Percentiles rank a stretch among this genome's conserved stretches.
Conservation (phyloP, 2,329 filamentous ascomycete genomes). For the Cladophialophora immunda region DNA sequence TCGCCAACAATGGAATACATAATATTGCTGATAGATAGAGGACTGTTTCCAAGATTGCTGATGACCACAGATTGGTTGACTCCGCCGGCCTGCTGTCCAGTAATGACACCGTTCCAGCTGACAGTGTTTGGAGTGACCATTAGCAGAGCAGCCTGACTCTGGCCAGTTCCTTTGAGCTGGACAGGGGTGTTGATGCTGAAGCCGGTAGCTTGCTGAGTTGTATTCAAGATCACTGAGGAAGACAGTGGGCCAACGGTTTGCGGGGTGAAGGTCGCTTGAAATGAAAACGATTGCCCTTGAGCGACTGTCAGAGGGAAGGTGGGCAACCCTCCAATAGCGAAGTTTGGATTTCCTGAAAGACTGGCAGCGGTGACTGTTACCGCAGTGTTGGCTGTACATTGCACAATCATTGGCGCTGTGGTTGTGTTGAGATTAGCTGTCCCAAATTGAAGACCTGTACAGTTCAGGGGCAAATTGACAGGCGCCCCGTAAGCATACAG, state of each 20-base stretch:
- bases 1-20: constrained; percentile 31
- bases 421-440: constrained; percentile 51
- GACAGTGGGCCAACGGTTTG: constrained; percentile 47
- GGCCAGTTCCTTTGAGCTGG: constrained; percentile 50
- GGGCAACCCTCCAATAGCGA: constrained; percentile 51
- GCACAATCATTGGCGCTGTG: constrained; percentile 40
- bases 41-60: constrained; percentile 50
- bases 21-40: constrained; percentile 46
- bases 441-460: constrained; percentile 53
- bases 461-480: constrained; percentile 53
- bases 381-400: constrained; percentile 42
- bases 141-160: constrained; percentile 50
- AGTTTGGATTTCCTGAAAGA: constrained; percentile 46
- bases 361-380: constrained; percentile 43
- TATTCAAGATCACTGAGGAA: constrained; percentile 50
- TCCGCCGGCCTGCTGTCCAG: constrained; percentile 45
- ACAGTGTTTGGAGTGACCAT: constrained; percentile 49
- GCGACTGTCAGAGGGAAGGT: constrained; percentile 45
- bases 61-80: constrained; percentile 47
- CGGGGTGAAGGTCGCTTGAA: constrained; percentile 54
- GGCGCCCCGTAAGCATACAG: constrained; percentile 48
- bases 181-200: constrained; percentile 51
- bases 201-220: constrained; percentile 48
- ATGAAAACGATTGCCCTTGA: constrained; percentile 49
- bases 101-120: constrained; percentile 52